These are phyloP conservation scores for Tetragonia tetragonoides DNA, from an alignment of 148 eudicot species.

Conservation along the genomic window DNA sequence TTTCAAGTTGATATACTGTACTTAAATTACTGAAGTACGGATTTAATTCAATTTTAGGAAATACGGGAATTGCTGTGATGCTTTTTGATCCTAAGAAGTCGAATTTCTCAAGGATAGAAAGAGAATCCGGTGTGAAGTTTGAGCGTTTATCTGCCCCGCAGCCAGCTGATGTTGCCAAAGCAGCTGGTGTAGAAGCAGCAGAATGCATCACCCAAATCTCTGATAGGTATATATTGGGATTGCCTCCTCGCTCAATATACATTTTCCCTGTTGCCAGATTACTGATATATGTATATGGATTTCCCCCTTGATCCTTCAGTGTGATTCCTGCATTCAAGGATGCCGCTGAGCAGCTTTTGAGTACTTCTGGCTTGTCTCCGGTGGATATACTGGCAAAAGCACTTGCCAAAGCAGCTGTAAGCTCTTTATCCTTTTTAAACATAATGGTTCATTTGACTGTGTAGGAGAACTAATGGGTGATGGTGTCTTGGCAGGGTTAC, in stretches of 20 bases:
- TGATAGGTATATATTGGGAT: constrained; percentile 49
- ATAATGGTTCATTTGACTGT: no score
- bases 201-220: constrained; percentile 59
- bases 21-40: neutral
- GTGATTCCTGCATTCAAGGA: constrained; percentile 85
- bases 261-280: neutral
- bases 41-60: constrained; percentile 40
- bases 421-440: constrained; percentile 20
- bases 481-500: constrained; percentile 64
- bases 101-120: constrained; percentile 63
- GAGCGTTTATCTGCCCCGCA: constrained; percentile 92
- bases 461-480: neutral
- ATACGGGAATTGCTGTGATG: constrained; percentile 87
- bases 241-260: neutral
- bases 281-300: neutral
- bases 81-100: constrained; percentile 81
- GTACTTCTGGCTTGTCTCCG: constrained; percentile 63
- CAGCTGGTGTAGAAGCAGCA: constrained; percentile 75
- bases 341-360: constrained; percentile 88
- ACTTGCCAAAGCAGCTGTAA: constrained; percentile 82
- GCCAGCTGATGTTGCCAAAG: constrained; percentile 91
- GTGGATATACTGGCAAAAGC: constrained; percentile 85
- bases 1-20: neutral
- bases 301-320: constrained; percentile 26
- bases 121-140: constrained; percentile 92